Evolutionary conservation across 1,284 basidiomycete genomes (phyloP).

Genomic region (Apiotrichum porosum): DNA sequence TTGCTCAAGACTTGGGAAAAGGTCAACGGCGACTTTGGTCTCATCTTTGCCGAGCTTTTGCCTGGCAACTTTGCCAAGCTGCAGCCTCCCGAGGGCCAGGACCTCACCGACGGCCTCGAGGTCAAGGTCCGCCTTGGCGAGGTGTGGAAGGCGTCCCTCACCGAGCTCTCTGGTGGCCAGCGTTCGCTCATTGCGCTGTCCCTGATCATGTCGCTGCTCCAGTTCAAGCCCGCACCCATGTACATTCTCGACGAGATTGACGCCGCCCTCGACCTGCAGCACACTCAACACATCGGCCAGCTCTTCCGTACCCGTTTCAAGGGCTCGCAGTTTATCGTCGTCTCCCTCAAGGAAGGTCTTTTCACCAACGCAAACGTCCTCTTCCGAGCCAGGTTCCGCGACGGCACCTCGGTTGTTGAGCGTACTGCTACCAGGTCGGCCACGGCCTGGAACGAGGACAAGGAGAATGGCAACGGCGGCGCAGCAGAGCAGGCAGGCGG

Average conservation of each 20-base stretch:
- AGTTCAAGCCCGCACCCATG: conserved; percentile 99
- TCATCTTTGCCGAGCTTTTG: conserved; percentile 90
- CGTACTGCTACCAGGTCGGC: conserved; percentile 34
- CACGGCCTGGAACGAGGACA: conserved; percentile 23
- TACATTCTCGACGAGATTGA: conserved; percentile 99
- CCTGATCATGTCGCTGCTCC: conserved; percentile 94
- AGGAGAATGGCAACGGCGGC: conserved; percentile 23
- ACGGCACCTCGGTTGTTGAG: conserved; percentile 87
- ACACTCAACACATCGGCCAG: conserved; percentile 95
- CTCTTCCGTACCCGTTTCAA: conserved; percentile 96
- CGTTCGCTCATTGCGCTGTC: conserved; percentile 93
- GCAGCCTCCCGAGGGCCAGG: conserved; percentile 86
- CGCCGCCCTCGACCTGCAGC: conserved; percentile 89
- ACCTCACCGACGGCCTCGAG: conserved; percentile 90
- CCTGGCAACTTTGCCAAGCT: conserved; percentile 96
- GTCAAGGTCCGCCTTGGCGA: conserved; percentile 92
- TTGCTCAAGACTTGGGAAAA: conserved; percentile 93
- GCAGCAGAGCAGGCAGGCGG: not conserved
- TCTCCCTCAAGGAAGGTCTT: conserved; percentile 91
- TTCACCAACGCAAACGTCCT: conserved; percentile 98
- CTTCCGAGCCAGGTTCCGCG: conserved; percentile 84
- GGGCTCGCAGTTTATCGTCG: conserved; percentile 92
- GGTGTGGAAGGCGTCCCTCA: conserved; percentile 97
- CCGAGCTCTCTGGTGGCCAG: conserved; percentile 95
- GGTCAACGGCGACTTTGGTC: conserved; percentile 91